Conservation (phyloP, 306 rosid genomes). For the Gastrolobium villosum region DNA sequence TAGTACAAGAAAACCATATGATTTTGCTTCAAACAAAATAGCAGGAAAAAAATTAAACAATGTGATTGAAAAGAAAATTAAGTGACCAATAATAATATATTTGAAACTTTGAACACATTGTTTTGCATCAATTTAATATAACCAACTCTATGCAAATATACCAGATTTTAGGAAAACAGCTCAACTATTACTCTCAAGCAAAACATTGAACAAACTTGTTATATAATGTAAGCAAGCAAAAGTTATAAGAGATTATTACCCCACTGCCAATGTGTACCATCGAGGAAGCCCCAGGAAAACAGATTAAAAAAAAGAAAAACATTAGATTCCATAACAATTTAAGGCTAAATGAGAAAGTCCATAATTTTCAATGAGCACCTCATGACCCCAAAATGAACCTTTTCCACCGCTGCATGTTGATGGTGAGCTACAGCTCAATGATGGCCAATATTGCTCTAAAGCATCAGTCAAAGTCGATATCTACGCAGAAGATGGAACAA, state of each 20-base stretch:
- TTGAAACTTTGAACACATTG: conserved; percentile 37
- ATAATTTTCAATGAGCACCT: conserved; percentile 68
- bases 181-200: conserved; percentile 36
- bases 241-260: conserved; percentile 70
- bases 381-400: conserved; percentile 98
- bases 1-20: conserved; percentile 34
- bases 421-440: conserved; percentile 80
- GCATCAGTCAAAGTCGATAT: conserved; percentile 69
- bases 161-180: conserved; percentile 22
- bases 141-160: conserved; percentile 30
- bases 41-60: neutral
- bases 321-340: conserved; percentile 56
- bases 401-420: conserved; percentile 74
- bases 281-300: conserved; percentile 51
- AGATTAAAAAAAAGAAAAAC: conserved; percentile 40
- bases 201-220: conserved; percentile 37
- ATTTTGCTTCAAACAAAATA: conserved; percentile 21
- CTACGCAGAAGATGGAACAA: conserved; percentile 60
- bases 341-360: conserved; percentile 37
- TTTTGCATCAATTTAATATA: conserved; percentile 23
- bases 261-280: conserved; percentile 73
- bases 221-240: conserved; percentile 48
- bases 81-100: conserved; percentile 3
- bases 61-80: neutral
- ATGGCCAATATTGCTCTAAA: conserved; percentile 85